Base-by-base conservation (phyloP, 2,329 filamentous ascomycete species). In the Neocatenulostroma microsporum region DNA sequence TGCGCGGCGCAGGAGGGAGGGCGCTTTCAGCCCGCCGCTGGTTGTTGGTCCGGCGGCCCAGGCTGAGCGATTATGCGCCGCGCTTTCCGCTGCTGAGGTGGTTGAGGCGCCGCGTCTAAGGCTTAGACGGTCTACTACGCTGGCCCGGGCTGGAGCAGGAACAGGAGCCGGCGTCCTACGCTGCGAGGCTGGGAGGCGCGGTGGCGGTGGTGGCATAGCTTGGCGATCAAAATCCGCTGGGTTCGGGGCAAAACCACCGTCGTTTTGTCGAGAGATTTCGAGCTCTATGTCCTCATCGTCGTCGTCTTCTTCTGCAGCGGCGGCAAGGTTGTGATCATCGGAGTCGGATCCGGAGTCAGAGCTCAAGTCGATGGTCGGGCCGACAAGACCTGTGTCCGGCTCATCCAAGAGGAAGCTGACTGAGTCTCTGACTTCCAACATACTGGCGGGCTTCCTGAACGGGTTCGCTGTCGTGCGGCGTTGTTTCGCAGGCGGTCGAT, bases 371-470 rank as follows among this genome's bases (percentile, higher is more conserved):
- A 76, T 77, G 17, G 58, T 50, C 5, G 53, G 46, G 5, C 40
- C 52, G 3, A 20, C 18, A 17, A 39, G 23, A 1, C 30, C 34
- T 18, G 46, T 31, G 32, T 67, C 55, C 13, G 69, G 68, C 25
- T 75, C 73, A 34, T 94, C 87, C 12, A 94, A 78, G 8, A 95
- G 72, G 58, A 82, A 84, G 4, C 84, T 93, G 5, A 95, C 67
- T 0, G 84, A 85, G 57, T 89, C 78, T 39, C 86, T 79, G 44
- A 95, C 82, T 53, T 95, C 85, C 19, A 79, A 77, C 8, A 94
- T 67, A 13, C 80, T 83, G 4, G 80, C 71, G 0, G 87, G 85
- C 50, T 80, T 86, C 60, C 63, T 30, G 63, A 64, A 59, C 4
- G 55, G 54, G 13, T 76, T 66, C 5, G 47, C 42, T 17, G 51